These are phyloP conservation scores for Naematelia aurantialba DNA, from an alignment of 768 basidiomycete species.

Conservation along the genomic window DNA sequence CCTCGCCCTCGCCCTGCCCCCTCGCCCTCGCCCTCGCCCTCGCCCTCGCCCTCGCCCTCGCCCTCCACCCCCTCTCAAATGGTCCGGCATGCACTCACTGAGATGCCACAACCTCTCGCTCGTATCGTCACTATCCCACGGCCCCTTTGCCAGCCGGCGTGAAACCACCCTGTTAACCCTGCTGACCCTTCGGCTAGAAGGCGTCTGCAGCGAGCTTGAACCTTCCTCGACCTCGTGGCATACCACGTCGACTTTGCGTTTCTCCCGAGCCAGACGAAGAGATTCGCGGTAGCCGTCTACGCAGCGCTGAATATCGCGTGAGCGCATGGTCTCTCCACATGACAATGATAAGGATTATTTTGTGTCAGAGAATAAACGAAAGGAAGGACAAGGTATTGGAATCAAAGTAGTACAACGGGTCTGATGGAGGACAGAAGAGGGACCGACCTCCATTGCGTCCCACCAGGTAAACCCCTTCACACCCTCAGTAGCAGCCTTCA, in stretches of 20 bases:
- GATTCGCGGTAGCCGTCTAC: conserved; percentile 50
- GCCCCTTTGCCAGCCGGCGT: neutral
- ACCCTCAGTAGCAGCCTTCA: conserved; percentile 35
- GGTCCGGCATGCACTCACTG: conserved; percentile 18
- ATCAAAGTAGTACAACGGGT: too few species aligned
- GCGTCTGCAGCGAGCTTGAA: too few species aligned
- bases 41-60: neutral
- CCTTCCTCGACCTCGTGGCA: too few species aligned
- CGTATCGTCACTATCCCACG: conserved; percentile 8
- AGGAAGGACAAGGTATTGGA: too few species aligned
- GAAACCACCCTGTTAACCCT: conserved; percentile 22
- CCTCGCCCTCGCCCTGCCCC: neutral
- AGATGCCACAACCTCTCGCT: conserved; percentile 25
- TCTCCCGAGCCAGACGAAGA: conserved; percentile 25
- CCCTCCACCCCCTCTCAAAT: neutral
- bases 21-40: neutral
- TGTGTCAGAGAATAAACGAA: neutral
- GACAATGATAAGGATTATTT: too few species aligned
- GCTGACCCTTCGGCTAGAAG: conserved; percentile 9
- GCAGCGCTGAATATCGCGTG: conserved; percentile 45
- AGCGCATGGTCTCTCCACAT: neutral
- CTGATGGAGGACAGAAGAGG: too few species aligned
- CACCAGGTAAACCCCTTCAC: conserved; percentile 50
- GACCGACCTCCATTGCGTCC: conserved; percentile 50
- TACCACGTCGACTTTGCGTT: conserved; percentile 13